Evolutionary conservation across 2,329 filamentous ascomycete genomes (phyloP), one percentile per base, ranked within the genome.

Genomic region (Pseudogymnoascus sp.): DNA sequence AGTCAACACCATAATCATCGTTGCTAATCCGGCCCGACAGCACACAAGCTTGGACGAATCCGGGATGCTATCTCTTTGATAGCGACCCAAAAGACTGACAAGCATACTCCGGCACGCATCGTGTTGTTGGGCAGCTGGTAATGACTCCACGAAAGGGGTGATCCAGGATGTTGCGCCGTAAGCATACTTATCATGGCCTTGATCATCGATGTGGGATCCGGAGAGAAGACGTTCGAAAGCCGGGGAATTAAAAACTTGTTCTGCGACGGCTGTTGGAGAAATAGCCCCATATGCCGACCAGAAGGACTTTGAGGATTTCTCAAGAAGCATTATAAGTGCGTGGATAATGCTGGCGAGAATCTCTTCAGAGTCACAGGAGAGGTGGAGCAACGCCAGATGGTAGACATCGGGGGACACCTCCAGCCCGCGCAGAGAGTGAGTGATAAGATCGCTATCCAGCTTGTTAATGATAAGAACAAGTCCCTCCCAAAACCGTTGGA

Each of bases 211-310:
- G 31, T 81, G 72, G 12, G 87, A 86, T 65, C 86, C 83, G 7
- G 77, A 74, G 10, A 92, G 79, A 5, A 89, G 72, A n/a, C 75
- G 75, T 35, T 80, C 80, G 68, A 89, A 85, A 3, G 83, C 80
- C 6, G 87, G 86, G 65, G 88, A 92, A 63, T 82, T 84, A 68
- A 94, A 90, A 45, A 96, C 83, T 65, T 92, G 83, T 71, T 97
- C 92, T n/a, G 91, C 85, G 58, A 97, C 85, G 35, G 87, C 85
- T 42, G 87, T 86, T 2, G 91, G 88, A 0, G 89, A 88, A 59
- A 93, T 90, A 31, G 90, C 84, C 59, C 89, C 87, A 76, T 96
- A 87, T 1, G 91, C 87, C 68, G 91, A 88, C 93, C 93, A 97
- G 68, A 97, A 94, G 48, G 89, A 88, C 61, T 82, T 83, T 0